Evolutionary conservation across 768 basidiomycete genomes (phyloP), one percentile per base, ranked within the genome.

Genomic region (Collybiopsis confluens): DNA sequence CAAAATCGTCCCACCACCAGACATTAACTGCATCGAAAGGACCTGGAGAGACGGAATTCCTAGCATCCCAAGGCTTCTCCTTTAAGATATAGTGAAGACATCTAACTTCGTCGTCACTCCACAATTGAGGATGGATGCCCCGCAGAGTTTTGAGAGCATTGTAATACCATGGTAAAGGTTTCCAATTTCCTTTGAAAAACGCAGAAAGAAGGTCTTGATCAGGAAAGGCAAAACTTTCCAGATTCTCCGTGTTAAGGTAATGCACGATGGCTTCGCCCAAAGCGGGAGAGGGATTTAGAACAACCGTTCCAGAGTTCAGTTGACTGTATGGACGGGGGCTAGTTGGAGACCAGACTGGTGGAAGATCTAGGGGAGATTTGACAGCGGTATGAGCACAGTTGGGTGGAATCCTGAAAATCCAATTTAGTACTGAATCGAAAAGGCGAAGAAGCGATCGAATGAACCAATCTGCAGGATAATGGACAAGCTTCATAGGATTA

Each of bases 141-240:
- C 88, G 78, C 60, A 92, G 67, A n/a, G 94, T 90, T 71, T 92
- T 94, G 58, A 98, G 75, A 0, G 93, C 94, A 62, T 99, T 99
- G 68, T 93, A 95, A 56, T 83, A 83, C 83, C 90, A 97, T 1
- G 85, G 80, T 37, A 96, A 69, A 4, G 90, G 85, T 50, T 73
- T 78, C 90, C 91, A 94, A 64, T 68, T 83, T 16, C 86, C 88
- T 52, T 76, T 68, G 73, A 96, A 98, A 64, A 83, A 81, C 28
- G 78, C 80, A 1, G 94, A 80, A 28, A 98, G 80, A 28, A 97
- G 77, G 61, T 99, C 96, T 67, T 99, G 96, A 68, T 99, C 96
- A 1, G 92, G 85, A 66, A 98, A 97, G 42, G 64, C 68, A 61
- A 75, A 81, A 30, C 68, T 70, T 16, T 69, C 27, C 52, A 79